phyloP scores from a whole-genome alignment of 2,329 filamentous ascomycete species.

The Botrytis tulipae region DNA sequence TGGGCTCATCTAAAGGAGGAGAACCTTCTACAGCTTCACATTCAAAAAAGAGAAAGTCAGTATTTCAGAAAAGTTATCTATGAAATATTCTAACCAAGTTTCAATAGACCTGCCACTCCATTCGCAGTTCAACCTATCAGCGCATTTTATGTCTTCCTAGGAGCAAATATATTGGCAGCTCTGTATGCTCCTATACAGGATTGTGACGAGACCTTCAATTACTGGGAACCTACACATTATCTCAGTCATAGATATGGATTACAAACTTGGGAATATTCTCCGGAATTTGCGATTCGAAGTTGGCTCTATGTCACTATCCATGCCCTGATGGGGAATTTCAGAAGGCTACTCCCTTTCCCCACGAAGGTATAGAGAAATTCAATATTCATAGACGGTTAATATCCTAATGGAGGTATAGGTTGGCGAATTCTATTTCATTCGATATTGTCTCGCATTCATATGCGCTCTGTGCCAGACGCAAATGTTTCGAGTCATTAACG shows the following conservation, averaged over 20 bases:
- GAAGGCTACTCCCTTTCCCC: conserved; percentile 60
- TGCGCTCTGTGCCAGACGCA: conserved; percentile 82
- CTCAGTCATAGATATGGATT: conserved; percentile 87
- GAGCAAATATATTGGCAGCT: conserved; percentile 72
- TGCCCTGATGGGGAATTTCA: conserved; percentile 66
- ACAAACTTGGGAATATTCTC: conserved; percentile 98
- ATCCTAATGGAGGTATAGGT: conserved; percentile 42
- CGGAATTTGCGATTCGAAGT: conserved; percentile 89
- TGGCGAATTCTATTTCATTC: conserved; percentile 83
- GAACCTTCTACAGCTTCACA: conserved; percentile 22
- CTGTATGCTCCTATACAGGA: conserved; percentile 89
- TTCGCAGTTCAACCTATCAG: conserved; percentile 69
- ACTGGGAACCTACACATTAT: conserved; percentile 97
- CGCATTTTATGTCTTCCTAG: conserved; percentile 78
- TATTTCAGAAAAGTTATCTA: neutral
- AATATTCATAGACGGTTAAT: neutral
- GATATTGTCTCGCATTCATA: conserved; percentile 67
- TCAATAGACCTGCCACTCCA: conserved; percentile 45
- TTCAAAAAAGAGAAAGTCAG: conserved; percentile 32
- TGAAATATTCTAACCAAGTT: neutral
- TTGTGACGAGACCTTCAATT: conserved; percentile 98
- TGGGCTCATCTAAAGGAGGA: neutral
- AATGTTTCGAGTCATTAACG: conserved; percentile 74
- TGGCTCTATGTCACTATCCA: conserved; percentile 89
- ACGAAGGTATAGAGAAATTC: conserved; percentile 49